Base-by-base conservation (phyloP, 495 filamentous ascomycete species). In the Podospora bellae-mahoneyi region DNA sequence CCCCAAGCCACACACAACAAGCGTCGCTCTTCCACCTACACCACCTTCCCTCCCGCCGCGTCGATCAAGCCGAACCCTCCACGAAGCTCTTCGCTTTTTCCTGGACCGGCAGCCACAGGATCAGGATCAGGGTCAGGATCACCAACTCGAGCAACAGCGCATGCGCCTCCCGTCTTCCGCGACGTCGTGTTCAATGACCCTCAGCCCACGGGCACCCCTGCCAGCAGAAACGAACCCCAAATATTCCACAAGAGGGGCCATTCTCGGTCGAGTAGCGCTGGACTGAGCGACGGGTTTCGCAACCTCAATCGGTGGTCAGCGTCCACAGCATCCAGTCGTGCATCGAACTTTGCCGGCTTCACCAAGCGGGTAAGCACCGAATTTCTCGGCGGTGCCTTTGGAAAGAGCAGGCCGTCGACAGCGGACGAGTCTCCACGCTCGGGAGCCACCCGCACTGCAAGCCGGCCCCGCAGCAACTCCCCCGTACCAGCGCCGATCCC, bases 241-340 rank as follows among this genome's bases (percentile, higher is more conserved):
- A 32, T 70, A 19, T 71, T 71, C 65, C 73, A 72, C 67, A 62
- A 62, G 64, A 75, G 71, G 64, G 73, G 67, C 44, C 79, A 78
- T 68, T 84, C 81, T 71, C 82, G 79, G 67, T 77, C 80, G 10
- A 79, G 75, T 64, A 83, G 81, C 66, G 68, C 74, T 26, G 83
- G 79, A 64, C 78, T 88, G 66, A 84, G 82, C 72, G 90, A 92
- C 73, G 87, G 88, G 4, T 78, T 92, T 56, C 87, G 86, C 39
- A 92, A 88, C 67, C 83, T 92, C 73, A 92, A 94, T 77, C 88
- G 91, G 64, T 94, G 91, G 92, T 94, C 91, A 30, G 86, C 89
- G 30, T 92, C 90, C 4, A 92, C 92, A 23, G 74, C 84, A 10
- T 92, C 89, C 58, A 93, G 90, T 76, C 86, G 81, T 60, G 78